Conservation (phyloP, 2,329 filamentous ascomycete genomes). For the Dothistroma septosporum region DNA sequence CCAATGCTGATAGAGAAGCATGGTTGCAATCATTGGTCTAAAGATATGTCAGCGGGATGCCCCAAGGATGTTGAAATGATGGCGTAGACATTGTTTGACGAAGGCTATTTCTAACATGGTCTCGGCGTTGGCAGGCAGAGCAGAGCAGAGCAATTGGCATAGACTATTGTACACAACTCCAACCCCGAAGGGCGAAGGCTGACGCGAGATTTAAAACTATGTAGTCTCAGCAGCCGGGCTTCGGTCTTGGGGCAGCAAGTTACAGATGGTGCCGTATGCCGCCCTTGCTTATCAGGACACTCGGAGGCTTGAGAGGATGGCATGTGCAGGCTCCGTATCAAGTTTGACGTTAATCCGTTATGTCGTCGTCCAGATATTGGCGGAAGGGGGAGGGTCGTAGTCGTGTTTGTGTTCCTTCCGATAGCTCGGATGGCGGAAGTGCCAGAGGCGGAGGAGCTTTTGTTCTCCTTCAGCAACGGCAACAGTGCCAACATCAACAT, state of each 20-base stretch:
- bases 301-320: neutral
- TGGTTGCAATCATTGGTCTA: too few species aligned
- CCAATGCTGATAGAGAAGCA: too few species aligned
- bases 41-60: too few species aligned
- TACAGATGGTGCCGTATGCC: neutral
- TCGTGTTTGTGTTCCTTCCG: neutral
- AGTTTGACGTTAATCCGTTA: neutral
- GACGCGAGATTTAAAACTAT: neutral
- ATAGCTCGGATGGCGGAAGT: neutral
- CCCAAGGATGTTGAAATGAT: too few species aligned
- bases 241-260: neutral
- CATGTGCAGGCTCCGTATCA: neutral
- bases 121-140: neutral
- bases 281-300: neutral
- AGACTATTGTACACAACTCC: neutral
- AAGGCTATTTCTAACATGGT: neutral
- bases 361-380: neutral
- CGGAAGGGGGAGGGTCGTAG: neutral
- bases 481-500: neutral
- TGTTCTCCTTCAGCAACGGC: neutral
- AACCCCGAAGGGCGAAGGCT: neutral
- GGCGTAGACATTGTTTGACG: neutral
- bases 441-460: neutral
- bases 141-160: neutral
- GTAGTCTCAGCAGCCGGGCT: neutral